phyloP scores from a whole-genome alignment of 306 rosid genomes.

The Sicyos edulis region DNA sequence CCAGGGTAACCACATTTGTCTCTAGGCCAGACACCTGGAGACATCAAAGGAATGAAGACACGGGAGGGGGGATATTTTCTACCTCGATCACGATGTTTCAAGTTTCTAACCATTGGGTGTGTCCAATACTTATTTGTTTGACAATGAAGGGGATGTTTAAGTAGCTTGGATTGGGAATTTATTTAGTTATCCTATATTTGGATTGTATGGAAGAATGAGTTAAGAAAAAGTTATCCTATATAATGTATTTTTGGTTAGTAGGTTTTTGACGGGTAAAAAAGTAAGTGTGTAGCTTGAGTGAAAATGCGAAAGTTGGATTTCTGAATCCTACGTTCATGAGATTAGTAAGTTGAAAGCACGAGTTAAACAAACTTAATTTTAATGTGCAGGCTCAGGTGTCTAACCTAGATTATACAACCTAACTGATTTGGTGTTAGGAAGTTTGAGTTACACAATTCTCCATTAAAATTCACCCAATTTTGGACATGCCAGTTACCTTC shows the following conservation, averaged over 20 bases:
- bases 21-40: too few relatives aligned
- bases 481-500: neutral
- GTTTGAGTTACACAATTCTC: neutral
- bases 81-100: neutral
- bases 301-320: neutral
- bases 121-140: neutral
- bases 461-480: slow-evolving; percentile 2
- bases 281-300: neutral
- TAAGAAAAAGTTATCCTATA: neutral
- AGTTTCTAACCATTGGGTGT: neutral
- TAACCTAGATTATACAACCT: neutral
- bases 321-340: neutral
- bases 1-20: too few relatives aligned
- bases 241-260: neutral
- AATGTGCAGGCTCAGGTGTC: neutral
- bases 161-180: neutral
- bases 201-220: neutral
- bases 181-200: neutral
- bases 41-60: too few relatives aligned
- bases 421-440: neutral
- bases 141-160: neutral
- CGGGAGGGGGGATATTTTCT: too few relatives aligned
- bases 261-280: neutral
- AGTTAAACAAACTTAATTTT: neutral
- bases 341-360: neutral